Percentiles rank a stretch among this genome's conserved stretches.
Evolutionary conservation across 768 basidiomycete species (phyloP).

Genomic region (Boletus bicolor): DNA sequence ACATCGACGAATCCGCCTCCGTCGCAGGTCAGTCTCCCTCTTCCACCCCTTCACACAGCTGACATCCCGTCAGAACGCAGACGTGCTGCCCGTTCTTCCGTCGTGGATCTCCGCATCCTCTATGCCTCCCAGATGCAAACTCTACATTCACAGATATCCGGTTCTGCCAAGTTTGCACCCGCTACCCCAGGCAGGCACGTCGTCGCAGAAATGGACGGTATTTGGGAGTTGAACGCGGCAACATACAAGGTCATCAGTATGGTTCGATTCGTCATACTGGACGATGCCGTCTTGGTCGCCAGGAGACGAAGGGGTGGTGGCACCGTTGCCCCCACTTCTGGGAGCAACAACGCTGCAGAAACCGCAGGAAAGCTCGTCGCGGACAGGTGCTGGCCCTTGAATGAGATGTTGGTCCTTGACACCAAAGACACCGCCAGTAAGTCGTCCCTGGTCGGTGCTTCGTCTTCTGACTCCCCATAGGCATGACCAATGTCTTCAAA

Average conservation of each 20-base stretch:
- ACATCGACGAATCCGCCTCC: conserved; percentile 79
- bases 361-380: conserved; percentile 78
- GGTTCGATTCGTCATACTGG: conserved; percentile 86
- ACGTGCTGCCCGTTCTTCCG: conserved; percentile 76
- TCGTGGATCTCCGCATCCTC: conserved; percentile 91
- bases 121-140: conserved; percentile 95
- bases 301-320: conserved; percentile 58
- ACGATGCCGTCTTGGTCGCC: conserved; percentile 89
- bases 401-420: conserved; percentile 92
- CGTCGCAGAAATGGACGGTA: conserved; percentile 78
- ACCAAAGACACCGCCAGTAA: conserved; percentile 91
- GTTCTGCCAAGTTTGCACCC: conserved; percentile 92
- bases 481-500: conserved; percentile 96
- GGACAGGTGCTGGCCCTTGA: conserved; percentile 89
- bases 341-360: conserved; percentile 57
- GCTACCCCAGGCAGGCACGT: conserved; percentile 90
- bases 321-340: conserved; percentile 46
- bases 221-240: conserved; percentile 84
- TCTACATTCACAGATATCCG: conserved; percentile 86
- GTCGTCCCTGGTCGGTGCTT: conserved; percentile 21
- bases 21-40: conserved; percentile 41
- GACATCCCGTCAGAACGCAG: conserved; percentile 42
- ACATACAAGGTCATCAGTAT: conserved; percentile 90
- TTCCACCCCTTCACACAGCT: conserved; percentile 20
- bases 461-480: conserved; percentile 30